phyloP scores from a whole-genome alignment of 106 monocot species.

The Platanthera zijinensis region DNA sequence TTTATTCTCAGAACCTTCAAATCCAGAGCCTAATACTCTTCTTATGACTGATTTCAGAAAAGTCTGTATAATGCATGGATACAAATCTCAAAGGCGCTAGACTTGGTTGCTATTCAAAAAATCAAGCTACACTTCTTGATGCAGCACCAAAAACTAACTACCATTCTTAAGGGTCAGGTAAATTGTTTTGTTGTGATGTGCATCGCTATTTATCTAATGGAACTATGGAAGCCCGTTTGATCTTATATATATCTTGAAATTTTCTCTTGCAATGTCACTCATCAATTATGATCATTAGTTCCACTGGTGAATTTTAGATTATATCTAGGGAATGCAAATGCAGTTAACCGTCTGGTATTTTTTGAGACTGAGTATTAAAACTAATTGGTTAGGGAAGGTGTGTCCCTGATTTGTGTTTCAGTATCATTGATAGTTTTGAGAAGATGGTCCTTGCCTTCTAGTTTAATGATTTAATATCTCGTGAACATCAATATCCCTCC shows the following conservation, averaged over 20 bases:
- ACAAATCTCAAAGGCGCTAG: constrained; percentile 35
- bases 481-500: not conserved
- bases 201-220: not conserved
- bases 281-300: not conserved
- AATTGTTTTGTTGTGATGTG: constrained; percentile 4
- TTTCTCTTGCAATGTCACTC: not conserved
- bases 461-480: not conserved
- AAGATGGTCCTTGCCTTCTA: not conserved
- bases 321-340: not conserved
- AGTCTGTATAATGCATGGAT: constrained; percentile 43
- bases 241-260: not conserved
- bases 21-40: constrained; percentile 4
- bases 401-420: not conserved
- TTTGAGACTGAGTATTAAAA: not conserved
- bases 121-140: constrained; percentile 37
- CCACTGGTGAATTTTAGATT: not conserved
- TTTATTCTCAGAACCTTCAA: not conserved
- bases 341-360: not conserved
- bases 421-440: not conserved
- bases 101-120: constrained; percentile 38
- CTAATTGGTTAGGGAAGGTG: not conserved
- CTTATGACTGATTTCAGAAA: constrained; percentile 30
- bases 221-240: not conserved
- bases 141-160: constrained; percentile 45
- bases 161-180: constrained; percentile 63